phyloP scores from a whole-genome alignment of 2,329 filamentous ascomycete species.

The Penicillium digitatum region DNA sequence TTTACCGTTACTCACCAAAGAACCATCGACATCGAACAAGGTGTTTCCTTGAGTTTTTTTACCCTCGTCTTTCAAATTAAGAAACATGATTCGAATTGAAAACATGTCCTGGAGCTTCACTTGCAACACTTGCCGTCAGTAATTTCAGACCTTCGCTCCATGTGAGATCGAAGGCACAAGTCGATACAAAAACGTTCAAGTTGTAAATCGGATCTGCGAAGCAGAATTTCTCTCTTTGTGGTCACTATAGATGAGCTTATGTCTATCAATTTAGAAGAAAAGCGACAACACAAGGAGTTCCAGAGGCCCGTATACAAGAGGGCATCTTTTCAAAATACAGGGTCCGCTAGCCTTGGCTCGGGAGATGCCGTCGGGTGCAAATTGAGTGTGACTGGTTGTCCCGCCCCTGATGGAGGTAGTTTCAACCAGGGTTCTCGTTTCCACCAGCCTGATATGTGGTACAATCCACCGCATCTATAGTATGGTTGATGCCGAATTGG shows the following conservation, averaged over 20 bases:
- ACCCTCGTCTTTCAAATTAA: neutral
- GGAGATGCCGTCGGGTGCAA: too few species aligned
- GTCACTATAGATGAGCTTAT: neutral
- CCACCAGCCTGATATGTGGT: too few species aligned
- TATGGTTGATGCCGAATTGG: too few species aligned
- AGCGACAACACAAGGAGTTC: neutral
- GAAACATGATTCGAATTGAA: slow-evolving; percentile 3
- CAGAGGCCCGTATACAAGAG: too few species aligned
- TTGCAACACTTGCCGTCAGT: neutral
- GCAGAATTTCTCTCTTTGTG: too few species aligned
- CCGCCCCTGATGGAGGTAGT: too few species aligned
- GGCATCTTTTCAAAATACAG: too few species aligned
- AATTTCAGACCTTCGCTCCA: neutral
- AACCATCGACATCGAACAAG: neutral
- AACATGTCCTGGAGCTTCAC: neutral
- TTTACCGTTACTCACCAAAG: slow-evolving; percentile 9
- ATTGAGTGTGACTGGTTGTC: too few species aligned
- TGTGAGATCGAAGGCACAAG: neutral
- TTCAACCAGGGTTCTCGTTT: too few species aligned
- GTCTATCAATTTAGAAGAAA: neutral
- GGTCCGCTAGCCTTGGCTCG: too few species aligned
- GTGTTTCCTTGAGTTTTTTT: slow-evolving; percentile 4
- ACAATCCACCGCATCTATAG: too few species aligned
- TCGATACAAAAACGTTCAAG: neutral
- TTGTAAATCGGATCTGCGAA: neutral